These are phyloP conservation scores for Solanum microdontum DNA, from an alignment of 257 asterid genomes.

Conservation along the genomic window DNA sequence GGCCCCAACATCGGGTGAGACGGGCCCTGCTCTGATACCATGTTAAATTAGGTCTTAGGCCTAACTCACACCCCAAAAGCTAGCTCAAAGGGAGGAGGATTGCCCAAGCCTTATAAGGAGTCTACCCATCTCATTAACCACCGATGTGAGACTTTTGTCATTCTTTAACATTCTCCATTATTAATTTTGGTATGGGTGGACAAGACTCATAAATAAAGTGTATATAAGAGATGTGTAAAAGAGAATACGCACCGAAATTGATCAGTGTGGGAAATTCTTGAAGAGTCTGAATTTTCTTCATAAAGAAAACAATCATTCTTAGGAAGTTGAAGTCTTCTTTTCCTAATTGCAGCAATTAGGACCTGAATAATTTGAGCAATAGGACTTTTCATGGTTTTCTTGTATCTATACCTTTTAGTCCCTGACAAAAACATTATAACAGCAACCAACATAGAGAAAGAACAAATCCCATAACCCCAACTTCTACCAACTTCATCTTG, in stretches of 20 bases:
- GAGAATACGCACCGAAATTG: conserved; percentile 18
- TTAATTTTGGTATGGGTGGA: too few species aligned
- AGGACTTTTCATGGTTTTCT: conserved; percentile 24
- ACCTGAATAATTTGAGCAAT: conserved; percentile 23
- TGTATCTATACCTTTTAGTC: conserved; percentile 20
- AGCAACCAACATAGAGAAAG: conserved; percentile 25
- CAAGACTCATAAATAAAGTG: background rate
- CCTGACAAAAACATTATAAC: conserved; percentile 21
- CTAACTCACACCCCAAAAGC: too few species aligned
- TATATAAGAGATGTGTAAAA: background rate
- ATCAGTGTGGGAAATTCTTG: conserved; percentile 14
- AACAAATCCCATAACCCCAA: conserved; percentile 38
- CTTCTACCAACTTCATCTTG: conserved; percentile 28
- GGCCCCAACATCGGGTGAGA: too few species aligned
- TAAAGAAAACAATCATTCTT: conserved; percentile 1
- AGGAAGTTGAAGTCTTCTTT: conserved; percentile 22
- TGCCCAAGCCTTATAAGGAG: too few species aligned
- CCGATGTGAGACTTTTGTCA: too few species aligned
- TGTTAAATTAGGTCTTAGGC: too few species aligned
- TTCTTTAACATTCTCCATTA: too few species aligned
- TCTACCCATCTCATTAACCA: too few species aligned
- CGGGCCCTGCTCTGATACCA: too few species aligned
- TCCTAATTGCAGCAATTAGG: conserved; percentile 20
- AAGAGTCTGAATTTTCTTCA: conserved; percentile 12
- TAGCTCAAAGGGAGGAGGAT: too few species aligned